Conservation (phyloP, 768 basidiomycete species). For the Kwoniella botswanensis region DNA sequence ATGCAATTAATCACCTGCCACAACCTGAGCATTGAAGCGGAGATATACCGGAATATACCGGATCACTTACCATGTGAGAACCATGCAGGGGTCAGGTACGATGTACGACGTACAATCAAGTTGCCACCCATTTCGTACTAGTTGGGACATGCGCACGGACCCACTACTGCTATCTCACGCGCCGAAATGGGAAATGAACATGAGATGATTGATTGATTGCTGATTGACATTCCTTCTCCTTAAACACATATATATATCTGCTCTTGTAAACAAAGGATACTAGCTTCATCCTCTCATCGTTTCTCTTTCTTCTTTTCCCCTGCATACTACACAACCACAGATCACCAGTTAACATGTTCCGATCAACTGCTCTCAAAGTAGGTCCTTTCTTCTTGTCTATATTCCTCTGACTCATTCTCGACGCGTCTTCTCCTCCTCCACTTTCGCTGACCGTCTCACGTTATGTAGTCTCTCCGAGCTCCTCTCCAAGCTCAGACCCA, state of each 20-base stretch:
- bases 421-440: conserved; percentile 1
- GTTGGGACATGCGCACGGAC: not conserved
- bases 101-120: conserved; percentile 9
- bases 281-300: conserved; percentile 7
- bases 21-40: not conserved
- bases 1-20: not conserved
- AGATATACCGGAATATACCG: not conserved
- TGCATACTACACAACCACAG: not conserved
- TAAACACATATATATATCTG: conserved; percentile 2
- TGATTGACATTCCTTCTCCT: conserved; percentile 8
- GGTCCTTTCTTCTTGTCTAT: not conserved
- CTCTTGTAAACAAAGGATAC: not conserved
- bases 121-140: conserved; percentile 7
- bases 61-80: not conserved
- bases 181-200: conserved; percentile 13
- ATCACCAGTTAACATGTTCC: conserved; percentile 24
- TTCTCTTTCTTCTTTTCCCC: conserved; percentile 8
- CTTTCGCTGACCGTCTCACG: not conserved
- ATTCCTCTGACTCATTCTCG: not conserved
- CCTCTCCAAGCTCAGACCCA: conserved; percentile 4
- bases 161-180: not conserved
- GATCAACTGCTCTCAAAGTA: conserved; percentile 26
- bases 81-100: conserved; percentile 15
- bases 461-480: conserved; percentile 10
- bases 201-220: not conserved